A percentile compares a stretch with the other conserved stretches of the same genome.
Conservation (phyloP, 768 basidiomycete species). For the Mycena rosella region DNA sequence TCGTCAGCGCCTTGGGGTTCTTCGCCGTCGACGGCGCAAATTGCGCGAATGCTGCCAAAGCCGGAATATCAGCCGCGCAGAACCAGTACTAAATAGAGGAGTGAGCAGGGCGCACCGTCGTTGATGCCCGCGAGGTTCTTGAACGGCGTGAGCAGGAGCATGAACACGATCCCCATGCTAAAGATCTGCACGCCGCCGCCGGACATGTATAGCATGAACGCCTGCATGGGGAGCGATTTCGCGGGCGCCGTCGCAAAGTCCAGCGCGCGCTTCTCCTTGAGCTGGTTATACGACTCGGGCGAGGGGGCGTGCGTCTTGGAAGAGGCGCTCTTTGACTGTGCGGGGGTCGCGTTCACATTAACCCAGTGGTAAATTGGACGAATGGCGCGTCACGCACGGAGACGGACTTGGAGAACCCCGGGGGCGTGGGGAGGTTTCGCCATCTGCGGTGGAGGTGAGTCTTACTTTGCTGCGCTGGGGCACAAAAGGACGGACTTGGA, state of each 20-base stretch:
- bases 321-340: constrained; percentile 57
- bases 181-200: constrained; percentile 96
- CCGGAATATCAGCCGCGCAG: background rate
- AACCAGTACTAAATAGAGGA: background rate
- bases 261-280: constrained; percentile 88
- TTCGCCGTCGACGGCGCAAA: constrained; percentile 77
- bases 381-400: constrained; percentile 45
- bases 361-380: background rate
- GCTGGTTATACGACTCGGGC: constrained; percentile 67
- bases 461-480: background rate
- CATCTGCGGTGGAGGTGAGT: constrained; percentile 56
- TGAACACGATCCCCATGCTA: constrained; percentile 96
- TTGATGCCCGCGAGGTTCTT: constrained; percentile 87
- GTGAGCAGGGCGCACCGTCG: constrained; percentile 66
- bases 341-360: constrained; percentile 1
- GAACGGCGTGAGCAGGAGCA: constrained; percentile 90
- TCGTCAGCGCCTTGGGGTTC: constrained; percentile 61
- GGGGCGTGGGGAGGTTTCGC: constrained; percentile 73
- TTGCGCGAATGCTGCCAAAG: constrained; percentile 72
- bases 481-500: constrained; percentile 48
- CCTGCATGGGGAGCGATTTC: constrained; percentile 96
- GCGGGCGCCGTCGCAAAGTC: constrained; percentile 87
- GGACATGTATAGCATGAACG: constrained; percentile 99
- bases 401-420: constrained; percentile 70
- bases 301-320: constrained; percentile 50